Base-by-base conservation (phyloP, 1,284 basidiomycete species). In the Xanthoconium separans region DNA sequence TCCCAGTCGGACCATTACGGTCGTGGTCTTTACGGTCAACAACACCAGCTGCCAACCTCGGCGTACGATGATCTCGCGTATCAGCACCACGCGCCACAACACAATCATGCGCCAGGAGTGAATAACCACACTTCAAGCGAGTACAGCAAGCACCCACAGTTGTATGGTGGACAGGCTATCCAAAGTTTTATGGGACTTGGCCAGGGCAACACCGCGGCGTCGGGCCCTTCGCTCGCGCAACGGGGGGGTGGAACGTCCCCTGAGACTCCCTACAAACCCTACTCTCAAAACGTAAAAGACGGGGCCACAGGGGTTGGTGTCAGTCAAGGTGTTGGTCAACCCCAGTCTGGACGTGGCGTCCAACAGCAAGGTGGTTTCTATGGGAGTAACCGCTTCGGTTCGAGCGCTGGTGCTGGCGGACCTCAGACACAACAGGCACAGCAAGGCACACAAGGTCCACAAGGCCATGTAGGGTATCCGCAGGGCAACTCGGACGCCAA, bases 251-350 rank as follows among this genome's bases (percentile, higher is more conserved):
- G 74, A 43, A 74, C 75, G 8, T 89, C 86, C 8, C 87, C 88
- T 2, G 87, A 90, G 69, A 74, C 83, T 12, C 73, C 84, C 12
- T 90, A 88, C 71, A 90, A 90, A 66, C 83, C 84, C 11, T 89
- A 89, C 62, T 81, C 79, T 30, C 72, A 76, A 47, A 74, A 72
- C 48, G 69, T 74, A 15, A 89, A 89, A 73, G 87, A 88, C 56
- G 79, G 81, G 33, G 73, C 79, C 3, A 71, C 75, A 8, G 77
- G 77, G 22, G 78, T 77, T 33, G 68, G 72, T 44, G 65, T 73
- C 31, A 71, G 71, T 4, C 78, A 80, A 62, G 77, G 66, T 3
- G 64, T 71, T 11, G 64, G 71, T 7, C 73, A 74, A 51, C 77
- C 69, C 4, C 67, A 70, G 75, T 53, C 80, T 74, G 67, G 77